These are phyloP conservation scores for Flueggea neowawraea DNA, from an alignment of 441 rosid species.

Conservation along the genomic window DNA sequence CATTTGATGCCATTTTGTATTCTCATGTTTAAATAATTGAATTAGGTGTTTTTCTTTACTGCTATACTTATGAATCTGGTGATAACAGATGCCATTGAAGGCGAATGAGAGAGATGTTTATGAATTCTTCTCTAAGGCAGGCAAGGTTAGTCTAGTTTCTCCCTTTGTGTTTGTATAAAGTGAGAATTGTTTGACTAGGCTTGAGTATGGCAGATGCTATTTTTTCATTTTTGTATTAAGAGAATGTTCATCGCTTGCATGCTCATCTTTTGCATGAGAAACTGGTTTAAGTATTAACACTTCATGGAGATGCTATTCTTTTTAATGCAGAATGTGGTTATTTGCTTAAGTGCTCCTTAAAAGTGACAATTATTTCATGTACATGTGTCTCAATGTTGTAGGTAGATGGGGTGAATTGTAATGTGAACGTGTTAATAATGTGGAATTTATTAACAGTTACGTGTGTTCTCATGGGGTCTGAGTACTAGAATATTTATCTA, in stretches of 20 bases:
- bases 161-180: not conserved
- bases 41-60: not conserved
- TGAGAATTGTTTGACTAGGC: not conserved
- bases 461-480: not conserved
- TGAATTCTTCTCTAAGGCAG: constrained; percentile 92
- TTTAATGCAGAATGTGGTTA: too few species aligned
- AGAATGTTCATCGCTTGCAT: too few species aligned
- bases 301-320: too few species aligned
- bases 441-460: too few species aligned
- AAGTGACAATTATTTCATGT: too few species aligned
- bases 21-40: not conserved
- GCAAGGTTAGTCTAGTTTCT: constrained; percentile 59
- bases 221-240: too few species aligned
- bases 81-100: constrained; percentile 85
- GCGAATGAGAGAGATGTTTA: constrained; percentile 91
- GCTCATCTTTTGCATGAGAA: too few species aligned
- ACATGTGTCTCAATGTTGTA: too few species aligned
- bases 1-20: constrained; percentile 7
- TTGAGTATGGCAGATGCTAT: not conserved
- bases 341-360: too few species aligned
- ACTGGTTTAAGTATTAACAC: too few species aligned
- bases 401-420: too few species aligned
- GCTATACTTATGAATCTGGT: not conserved
- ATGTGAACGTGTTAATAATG: too few species aligned
- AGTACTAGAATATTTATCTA: constrained; percentile 3